phyloP scores from a whole-genome alignment of 768 basidiomycete genomes.

The Collybiopsis luxurians region DNA sequence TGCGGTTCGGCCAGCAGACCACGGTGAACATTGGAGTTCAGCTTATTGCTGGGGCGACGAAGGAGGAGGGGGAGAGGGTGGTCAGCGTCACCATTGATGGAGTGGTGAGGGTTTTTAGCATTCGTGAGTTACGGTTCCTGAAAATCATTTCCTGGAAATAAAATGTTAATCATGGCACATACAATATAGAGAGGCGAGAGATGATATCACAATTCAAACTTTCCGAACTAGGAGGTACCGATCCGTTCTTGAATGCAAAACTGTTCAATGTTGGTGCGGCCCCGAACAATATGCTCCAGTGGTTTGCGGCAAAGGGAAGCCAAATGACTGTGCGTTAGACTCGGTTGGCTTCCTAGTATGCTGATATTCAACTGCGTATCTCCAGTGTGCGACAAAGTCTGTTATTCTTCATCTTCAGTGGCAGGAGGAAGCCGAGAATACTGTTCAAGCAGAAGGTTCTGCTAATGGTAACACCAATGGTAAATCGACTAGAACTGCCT shows the following conservation, averaged over 20 bases:
- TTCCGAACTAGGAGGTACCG: conserved; percentile 67
- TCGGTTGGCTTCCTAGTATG: neutral
- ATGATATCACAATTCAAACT: conserved; percentile 94
- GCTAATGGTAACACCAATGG: neutral
- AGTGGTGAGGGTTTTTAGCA: conserved; percentile 87
- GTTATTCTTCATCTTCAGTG: conserved; percentile 84
- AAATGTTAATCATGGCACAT: conserved; percentile 4
- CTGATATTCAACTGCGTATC: neutral
- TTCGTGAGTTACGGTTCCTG: conserved; percentile 51
- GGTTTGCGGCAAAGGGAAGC: conserved; percentile 88
- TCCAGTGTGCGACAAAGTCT: conserved; percentile 84
- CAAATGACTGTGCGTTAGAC: conserved; percentile 75
- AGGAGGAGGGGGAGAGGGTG: conserved; percentile 71
- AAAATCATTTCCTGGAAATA: neutral
- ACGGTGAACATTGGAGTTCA: conserved; percentile 91
- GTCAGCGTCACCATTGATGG: conserved; percentile 94
- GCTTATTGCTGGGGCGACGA: conserved; percentile 54
- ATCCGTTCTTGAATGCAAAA: conserved; percentile 64
- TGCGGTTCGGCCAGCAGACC: conserved; percentile 90
- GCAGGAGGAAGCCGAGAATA: conserved; percentile 57
- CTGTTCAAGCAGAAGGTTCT: neutral
- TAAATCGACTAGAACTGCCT: neutral
- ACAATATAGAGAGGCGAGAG: conserved; percentile 55
- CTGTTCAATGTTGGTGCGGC: conserved; percentile 77
- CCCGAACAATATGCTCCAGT: conserved; percentile 89